These are phyloP conservation scores for Blastocrithidia nonstop DNA, from an alignment of 208 protist species.

Conservation along the genomic window DNA sequence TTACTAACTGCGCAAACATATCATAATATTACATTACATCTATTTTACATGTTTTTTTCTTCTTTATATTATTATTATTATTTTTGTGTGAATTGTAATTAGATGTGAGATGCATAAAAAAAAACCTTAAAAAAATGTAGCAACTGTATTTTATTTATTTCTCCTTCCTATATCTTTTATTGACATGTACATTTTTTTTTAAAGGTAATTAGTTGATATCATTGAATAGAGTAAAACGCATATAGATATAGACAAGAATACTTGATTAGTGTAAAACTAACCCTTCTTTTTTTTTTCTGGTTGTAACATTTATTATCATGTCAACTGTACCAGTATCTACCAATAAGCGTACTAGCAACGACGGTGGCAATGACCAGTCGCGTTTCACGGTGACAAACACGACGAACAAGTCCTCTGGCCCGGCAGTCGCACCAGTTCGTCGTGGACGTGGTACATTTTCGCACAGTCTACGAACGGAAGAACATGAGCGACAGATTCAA, in stretches of 20 bases:
- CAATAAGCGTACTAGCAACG: neutral
- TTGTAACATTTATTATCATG: conserved; percentile 5
- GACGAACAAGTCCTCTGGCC: no score
- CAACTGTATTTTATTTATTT: no score
- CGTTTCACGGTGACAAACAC: conserved; percentile 1
- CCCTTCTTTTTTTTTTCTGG: conserved; percentile 6
- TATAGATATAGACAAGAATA: neutral
- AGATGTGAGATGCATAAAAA: neutral
- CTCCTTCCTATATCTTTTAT: neutral
- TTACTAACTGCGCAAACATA: neutral
- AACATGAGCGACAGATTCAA: conserved; percentile 13
- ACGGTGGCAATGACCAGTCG: neutral
- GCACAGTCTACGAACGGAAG: conserved; percentile 49
- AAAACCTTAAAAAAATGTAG: neutral
- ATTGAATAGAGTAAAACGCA: neutral
- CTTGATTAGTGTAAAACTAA: neutral
- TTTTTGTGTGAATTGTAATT: neutral
- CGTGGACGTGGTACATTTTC: conserved; percentile 56
- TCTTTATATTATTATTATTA: conserved; percentile 3
- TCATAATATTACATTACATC: neutral
- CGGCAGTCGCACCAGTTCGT: conserved; percentile 18
- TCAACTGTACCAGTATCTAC: no score
- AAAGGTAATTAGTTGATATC: neutral
- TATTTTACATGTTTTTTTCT: conserved; percentile 2
- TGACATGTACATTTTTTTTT: neutral